A percentile compares a stretch with the other conserved stretches of the same genome.
These are phyloP conservation scores for Canna indica DNA, from an alignment of 176 grass and related monocot species.

Conservation along the genomic window DNA sequence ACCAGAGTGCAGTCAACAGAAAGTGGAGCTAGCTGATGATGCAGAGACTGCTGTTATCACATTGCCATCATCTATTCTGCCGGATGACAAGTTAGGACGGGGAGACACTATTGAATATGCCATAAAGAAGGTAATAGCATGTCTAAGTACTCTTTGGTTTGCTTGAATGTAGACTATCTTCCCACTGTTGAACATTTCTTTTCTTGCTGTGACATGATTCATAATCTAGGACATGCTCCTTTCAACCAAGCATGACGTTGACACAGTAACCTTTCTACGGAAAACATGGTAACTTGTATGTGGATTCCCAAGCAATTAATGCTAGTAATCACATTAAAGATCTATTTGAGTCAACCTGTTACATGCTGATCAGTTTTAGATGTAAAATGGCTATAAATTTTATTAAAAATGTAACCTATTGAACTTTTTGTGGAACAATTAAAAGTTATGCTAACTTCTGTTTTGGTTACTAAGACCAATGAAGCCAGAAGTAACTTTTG, in stretches of 20 bases:
- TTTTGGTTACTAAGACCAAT: too few species aligned
- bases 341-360: background rate
- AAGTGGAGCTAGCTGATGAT: slow-evolving; percentile 17
- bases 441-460: background rate
- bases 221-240: background rate
- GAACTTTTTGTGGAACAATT: background rate
- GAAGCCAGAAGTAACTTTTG: too few species aligned
- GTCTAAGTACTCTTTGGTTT: background rate
- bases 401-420: background rate
- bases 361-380: too few species aligned
- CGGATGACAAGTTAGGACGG: slow-evolving; percentile 36
- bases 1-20: slow-evolving; percentile 12
- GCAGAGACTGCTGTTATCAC: slow-evolving; percentile 30
- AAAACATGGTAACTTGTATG: background rate
- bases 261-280: background rate
- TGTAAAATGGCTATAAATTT: background rate
- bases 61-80: slow-evolving; percentile 24
- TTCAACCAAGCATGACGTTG: background rate
- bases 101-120: slow-evolving; percentile 18
- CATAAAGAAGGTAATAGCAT: background rate
- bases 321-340: background rate
- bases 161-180: background rate
- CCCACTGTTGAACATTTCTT: background rate
- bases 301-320: background rate
- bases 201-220: background rate